These are phyloP conservation scores for Blastocystis sp. DNA, from an alignment of 352 stramenopile genomes.

Conservation along the genomic window DNA sequence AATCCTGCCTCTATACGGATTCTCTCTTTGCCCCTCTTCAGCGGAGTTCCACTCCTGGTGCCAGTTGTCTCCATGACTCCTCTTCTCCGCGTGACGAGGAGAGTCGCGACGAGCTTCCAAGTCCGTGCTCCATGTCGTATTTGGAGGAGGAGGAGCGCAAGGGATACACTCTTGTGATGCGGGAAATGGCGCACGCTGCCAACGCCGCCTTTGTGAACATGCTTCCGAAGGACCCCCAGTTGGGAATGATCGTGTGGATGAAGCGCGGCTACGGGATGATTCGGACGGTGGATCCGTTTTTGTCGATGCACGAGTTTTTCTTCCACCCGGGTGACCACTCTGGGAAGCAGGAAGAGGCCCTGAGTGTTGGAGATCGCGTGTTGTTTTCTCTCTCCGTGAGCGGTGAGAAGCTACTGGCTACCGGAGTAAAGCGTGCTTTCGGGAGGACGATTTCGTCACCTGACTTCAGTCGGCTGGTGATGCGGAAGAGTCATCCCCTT, in stretches of 20 bases:
- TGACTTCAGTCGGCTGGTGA: slow-evolving; percentile 33
- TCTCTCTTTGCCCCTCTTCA: background rate
- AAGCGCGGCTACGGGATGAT: background rate
- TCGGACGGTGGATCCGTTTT: background rate
- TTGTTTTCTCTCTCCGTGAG: background rate
- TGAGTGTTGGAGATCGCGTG: background rate
- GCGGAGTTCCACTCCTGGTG: slow-evolving; percentile 25
- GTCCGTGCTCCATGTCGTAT: background rate
- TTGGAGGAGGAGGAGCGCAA: slow-evolving; percentile 3
- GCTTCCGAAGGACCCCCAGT: background rate
- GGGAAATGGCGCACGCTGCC: background rate
- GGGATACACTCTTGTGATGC: background rate
- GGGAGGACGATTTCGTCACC: slow-evolving; percentile 10
- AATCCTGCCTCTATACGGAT: no score
- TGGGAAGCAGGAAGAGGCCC: background rate
- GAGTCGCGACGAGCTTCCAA: background rate
- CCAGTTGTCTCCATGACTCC: background rate
- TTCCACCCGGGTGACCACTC: background rate
- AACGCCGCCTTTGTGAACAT: background rate
- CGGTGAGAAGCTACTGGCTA: background rate
- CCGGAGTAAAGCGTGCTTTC: background rate
- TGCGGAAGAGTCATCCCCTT: background rate
- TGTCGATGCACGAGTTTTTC: background rate
- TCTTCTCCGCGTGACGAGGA: background rate
- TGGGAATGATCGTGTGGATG: background rate